These are phyloP conservation scores for Vitis amurensis DNA, from an alignment of 164 flowering plant genomes.

Conservation along the genomic window DNA sequence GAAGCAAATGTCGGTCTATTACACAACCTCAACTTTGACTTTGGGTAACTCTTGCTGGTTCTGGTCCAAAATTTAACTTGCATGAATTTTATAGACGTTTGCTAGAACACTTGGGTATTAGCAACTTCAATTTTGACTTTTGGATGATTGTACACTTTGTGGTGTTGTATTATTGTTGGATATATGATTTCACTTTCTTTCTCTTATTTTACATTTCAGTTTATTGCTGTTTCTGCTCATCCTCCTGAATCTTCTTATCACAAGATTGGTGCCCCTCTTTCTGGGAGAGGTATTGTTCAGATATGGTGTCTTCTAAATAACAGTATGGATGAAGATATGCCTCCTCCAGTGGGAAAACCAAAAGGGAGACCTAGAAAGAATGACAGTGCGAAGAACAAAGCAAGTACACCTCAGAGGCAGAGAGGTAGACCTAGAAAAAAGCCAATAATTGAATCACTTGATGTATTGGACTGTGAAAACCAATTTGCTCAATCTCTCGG, in stretches of 20 bases:
- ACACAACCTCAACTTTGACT: no score
- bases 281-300: conserved; percentile 86
- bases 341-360: conserved; percentile 17
- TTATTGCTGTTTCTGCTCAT: conserved; percentile 94
- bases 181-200: neutral
- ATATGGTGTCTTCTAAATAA: conserved; percentile 80
- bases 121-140: no score
- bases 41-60: no score
- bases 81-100: no score
- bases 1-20: no score
- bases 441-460: conserved; percentile 18
- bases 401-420: conserved; percentile 38
- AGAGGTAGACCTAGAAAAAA: conserved; percentile 67
- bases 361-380: conserved; percentile 1
- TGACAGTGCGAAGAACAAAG: no score
- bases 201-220: conserved; percentile 39
- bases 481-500: conserved; percentile 23
- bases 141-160: no score
- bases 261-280: conserved; percentile 71
- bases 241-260: conserved; percentile 93
- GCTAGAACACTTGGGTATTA: no score
- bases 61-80: no score
- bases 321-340: conserved; percentile 18
- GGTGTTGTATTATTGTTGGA: neutral
- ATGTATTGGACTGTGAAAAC: conserved; percentile 10